A percentile compares a stretch with the other conserved stretches of the same genome.
These are phyloP conservation scores for Pisolithus orientalis DNA, from an alignment of 768 basidiomycete species.

Conservation along the genomic window DNA sequence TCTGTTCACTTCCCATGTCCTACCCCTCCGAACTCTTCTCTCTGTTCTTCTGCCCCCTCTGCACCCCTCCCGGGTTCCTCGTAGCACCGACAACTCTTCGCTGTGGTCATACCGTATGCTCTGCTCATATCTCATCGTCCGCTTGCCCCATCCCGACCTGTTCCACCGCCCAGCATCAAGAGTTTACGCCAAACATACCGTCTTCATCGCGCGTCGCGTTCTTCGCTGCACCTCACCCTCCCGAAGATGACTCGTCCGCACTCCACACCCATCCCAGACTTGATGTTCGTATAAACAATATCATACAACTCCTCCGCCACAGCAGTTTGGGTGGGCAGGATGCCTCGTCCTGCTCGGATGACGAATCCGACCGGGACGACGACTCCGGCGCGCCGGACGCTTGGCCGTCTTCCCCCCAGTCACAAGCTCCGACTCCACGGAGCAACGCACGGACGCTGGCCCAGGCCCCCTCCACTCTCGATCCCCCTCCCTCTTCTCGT, in stretches of 20 bases:
- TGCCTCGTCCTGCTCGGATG: constrained; percentile 21
- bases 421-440: constrained; percentile 11
- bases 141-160: constrained; percentile 34
- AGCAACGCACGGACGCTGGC: constrained; percentile 1
- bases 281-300: constrained; percentile 56
- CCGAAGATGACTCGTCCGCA: neutral
- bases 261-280: constrained; percentile 6
- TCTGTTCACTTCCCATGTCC: constrained; percentile 14
- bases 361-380: constrained; percentile 20
- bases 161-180: constrained; percentile 11
- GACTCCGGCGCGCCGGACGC: constrained; percentile 24
- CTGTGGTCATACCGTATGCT: constrained; percentile 83
- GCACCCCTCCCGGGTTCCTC: constrained; percentile 33
- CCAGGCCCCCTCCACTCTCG: constrained; percentile 8
- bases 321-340: constrained; percentile 7
- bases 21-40: constrained; percentile 25
- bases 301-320: constrained; percentile 39
- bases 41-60: constrained; percentile 51
- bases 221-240: constrained; percentile 30
- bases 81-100: constrained; percentile 50
- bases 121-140: constrained; percentile 37
- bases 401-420: constrained; percentile 7
- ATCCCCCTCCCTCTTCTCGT: constrained; percentile 18
- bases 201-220: constrained; percentile 30
- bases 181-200: constrained; percentile 35